Evolutionary conservation across 2,329 filamentous ascomycete species (phyloP), one percentile per base, ranked within the genome.

Genomic region (Aureobasidium sp.): DNA sequence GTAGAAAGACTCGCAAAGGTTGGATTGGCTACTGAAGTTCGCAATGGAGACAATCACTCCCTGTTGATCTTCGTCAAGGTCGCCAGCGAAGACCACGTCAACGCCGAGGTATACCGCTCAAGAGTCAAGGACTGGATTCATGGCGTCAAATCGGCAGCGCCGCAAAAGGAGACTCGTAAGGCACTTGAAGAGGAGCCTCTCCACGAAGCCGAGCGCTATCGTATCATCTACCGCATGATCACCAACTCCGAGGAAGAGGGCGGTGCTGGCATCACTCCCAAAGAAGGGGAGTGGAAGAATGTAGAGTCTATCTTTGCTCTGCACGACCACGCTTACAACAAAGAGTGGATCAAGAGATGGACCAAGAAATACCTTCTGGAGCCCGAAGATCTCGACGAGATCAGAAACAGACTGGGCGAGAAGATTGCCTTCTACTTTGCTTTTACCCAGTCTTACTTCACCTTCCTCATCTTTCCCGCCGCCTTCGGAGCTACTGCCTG

Each of bases 61-160:
- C 78, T 97, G 42, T 81, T 97, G 52, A 77, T 97, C 67, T 97
- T 96, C 72, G 82, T 92, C 71, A 89, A 87, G 71, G 84, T 95
- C 46, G 86, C 88, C 39, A 91, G 90, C 26, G 82, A 88, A 65
- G 81, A 86, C 68, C 84, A 91, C 66, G 81, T 99, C 64, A 84
- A 84, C 64, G 85, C 87, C 66, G 90, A 96, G 70, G 84, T 96
- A 55, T 95, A 96, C 75, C 85, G 91, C 66, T 90, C 89, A 62
- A 86, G 94, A 66, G 87, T 97, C 20, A 89, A 91, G 72, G 94
- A 97, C 76, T 99, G 92, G 91, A 84, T 97, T 37, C 88, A 94
- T 72, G 91, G 92, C 58, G 88, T 97, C 61, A 87, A 91, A 65
- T 83, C 89, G 55, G 83, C 85, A 23, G 86, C 91, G 39, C 93